These are phyloP conservation scores for Suillus bovinus DNA, from an alignment of 768 basidiomycete species.

Conservation along the genomic window DNA sequence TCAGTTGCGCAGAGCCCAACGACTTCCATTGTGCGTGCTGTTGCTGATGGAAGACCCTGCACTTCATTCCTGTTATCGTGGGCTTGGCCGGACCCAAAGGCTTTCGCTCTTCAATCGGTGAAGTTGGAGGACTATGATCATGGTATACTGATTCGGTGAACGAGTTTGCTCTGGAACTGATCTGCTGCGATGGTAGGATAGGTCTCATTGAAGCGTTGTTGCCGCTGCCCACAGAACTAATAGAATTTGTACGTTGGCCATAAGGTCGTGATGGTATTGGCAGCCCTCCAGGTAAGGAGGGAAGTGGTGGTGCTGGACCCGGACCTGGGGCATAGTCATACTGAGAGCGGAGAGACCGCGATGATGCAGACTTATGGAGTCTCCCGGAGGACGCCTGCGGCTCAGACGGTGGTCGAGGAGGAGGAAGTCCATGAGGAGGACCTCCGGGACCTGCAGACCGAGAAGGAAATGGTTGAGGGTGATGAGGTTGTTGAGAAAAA, in stretches of 20 bases:
- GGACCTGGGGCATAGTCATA: constrained; percentile 40
- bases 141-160: constrained; percentile 53
- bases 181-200: constrained; percentile 63
- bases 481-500: constrained; percentile 11
- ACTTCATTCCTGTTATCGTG: constrained; percentile 88
- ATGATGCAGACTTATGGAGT: constrained; percentile 55
- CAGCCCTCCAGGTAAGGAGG: constrained; percentile 36
- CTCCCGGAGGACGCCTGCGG: constrained; percentile 30
- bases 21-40: constrained; percentile 98
- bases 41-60: constrained; percentile 96
- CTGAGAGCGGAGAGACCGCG: constrained; percentile 58
- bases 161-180: constrained; percentile 52
- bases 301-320: constrained; percentile 37
- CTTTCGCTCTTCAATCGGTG: constrained; percentile 63
- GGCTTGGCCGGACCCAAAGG: constrained; percentile 71
- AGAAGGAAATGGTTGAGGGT: constrained; percentile 15
- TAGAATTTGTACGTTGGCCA: constrained; percentile 22
- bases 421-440: constrained; percentile 24
- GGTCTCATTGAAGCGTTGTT: constrained; percentile 45
- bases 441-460: constrained; percentile 16
- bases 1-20: constrained; percentile 83
- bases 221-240: constrained; percentile 9
- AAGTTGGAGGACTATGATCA: constrained; percentile 82
- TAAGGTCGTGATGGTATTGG: constrained; percentile 30
- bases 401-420: constrained; percentile 50